Conservation (phyloP, 2,329 filamentous ascomycete species). For the Fusarium pseudograminearum region DNA sequence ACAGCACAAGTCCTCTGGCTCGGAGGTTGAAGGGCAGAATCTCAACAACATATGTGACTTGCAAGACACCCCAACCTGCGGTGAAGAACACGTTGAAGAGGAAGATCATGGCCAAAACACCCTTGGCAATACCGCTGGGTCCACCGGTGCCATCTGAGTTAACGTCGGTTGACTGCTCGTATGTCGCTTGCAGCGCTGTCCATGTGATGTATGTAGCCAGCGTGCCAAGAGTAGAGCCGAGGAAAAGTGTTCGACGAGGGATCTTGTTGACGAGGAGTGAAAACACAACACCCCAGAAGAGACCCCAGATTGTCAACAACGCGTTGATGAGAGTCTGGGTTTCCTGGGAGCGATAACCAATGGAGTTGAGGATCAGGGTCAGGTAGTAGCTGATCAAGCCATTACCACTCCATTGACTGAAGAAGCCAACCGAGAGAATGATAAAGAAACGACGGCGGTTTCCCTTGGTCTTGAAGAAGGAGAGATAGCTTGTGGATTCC, state of each 20-base stretch:
- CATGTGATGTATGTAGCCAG: conserved; percentile 13
- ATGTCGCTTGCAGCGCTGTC: conserved; percentile 12
- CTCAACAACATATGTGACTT: conserved; percentile 22
- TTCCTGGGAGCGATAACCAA: conserved; percentile 18
- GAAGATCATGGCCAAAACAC: conserved; percentile 25
- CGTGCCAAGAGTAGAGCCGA: conserved; percentile 11
- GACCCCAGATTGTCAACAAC: conserved; percentile 1
- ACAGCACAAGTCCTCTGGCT: conserved; percentile 5
- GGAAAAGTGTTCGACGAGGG: conserved; percentile 10
- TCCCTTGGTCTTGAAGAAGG: conserved; percentile 23
- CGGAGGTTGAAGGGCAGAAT: conserved; percentile 17
- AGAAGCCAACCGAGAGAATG: conserved; percentile 16
- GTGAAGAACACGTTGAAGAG: conserved; percentile 25
- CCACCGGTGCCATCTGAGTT: conserved; percentile 17
- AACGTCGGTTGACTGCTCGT: conserved; percentile 19
- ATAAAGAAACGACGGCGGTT: conserved; percentile 24
- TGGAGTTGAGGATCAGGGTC: conserved; percentile 22
- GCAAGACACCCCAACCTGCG: conserved; percentile 18
- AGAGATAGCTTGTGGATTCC: conserved; percentile 10
- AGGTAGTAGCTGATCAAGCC: conserved; percentile 21
- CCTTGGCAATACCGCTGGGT: conserved; percentile 11
- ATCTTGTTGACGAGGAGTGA: conserved; percentile 18
- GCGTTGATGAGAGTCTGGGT: conserved; percentile 18
- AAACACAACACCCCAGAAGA: conserved; percentile 20
- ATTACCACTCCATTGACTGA: conserved; percentile 24